phyloP scores from a whole-genome alignment of 305 asterid species.

The Solanum hybrid region DNA sequence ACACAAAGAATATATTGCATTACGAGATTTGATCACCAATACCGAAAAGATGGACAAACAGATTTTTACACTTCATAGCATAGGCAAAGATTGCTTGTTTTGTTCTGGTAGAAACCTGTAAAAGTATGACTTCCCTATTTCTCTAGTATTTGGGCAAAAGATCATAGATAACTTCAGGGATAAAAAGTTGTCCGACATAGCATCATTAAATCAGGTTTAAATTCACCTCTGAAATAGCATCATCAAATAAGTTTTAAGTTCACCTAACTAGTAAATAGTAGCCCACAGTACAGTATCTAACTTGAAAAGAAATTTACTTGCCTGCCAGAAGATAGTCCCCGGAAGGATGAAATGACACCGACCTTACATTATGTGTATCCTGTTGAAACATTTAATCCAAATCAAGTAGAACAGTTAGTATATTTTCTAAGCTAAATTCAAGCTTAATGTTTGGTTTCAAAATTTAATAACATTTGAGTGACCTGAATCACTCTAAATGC shows the following conservation, averaged over 20 bases:
- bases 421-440: not conserved
- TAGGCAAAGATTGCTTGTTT: not conserved
- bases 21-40: not conserved
- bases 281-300: not conserved
- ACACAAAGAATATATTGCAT: not conserved
- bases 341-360: constrained; percentile 82
- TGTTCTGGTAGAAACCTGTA: not conserved
- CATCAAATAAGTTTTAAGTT: constrained; percentile 1
- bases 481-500: constrained; percentile 86
- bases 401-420: not conserved
- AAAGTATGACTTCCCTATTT: not conserved
- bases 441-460: constrained; percentile 7
- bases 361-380: constrained; percentile 91
- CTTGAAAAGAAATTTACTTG: constrained; percentile 21
- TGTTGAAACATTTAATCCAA: constrained; percentile 26
- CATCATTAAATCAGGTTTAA: not conserved
- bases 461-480: constrained; percentile 3
- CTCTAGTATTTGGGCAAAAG: not conserved
- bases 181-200: not conserved
- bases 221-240: not conserved
- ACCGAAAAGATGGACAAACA: not conserved
- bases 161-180: not conserved
- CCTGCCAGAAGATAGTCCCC: constrained; percentile 90
- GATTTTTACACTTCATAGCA: not conserved
- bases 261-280: constrained; percentile 3